Evolutionary conservation across 345 rosid genomes (phyloP).

Genomic region (Melaleuca alternifolia): DNA sequence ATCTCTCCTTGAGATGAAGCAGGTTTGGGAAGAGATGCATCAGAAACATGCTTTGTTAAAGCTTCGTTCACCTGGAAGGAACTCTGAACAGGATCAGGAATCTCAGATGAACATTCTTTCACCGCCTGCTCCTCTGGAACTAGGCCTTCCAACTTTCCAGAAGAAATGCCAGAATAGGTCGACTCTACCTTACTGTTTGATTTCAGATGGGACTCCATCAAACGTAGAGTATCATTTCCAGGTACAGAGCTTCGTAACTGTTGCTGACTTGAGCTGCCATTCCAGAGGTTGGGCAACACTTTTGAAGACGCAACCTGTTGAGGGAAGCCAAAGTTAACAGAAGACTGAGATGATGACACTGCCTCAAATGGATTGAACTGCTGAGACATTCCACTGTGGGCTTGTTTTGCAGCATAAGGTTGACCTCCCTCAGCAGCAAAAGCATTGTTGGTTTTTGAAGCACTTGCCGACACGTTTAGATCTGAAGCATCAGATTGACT

Average conservation of each 20-base stretch:
- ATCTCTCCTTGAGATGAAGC: constrained; percentile 29
- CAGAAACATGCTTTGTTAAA: constrained; percentile 11
- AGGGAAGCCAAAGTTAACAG: constrained; percentile 19
- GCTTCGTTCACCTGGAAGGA: constrained; percentile 17
- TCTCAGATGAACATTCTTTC: constrained; percentile 16
- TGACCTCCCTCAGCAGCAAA: constrained; percentile 27
- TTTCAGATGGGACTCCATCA: constrained; percentile 20
- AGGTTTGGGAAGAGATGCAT: constrained; percentile 13
- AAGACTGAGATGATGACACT: constrained; percentile 25
- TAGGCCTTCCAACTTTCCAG: constrained; percentile 21
- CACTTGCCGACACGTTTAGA: constrained; percentile 5
- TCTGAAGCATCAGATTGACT: constrained; percentile 26
- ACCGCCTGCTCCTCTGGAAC: constrained; percentile 26
- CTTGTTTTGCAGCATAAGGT: constrained; percentile 8
- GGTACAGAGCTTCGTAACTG: constrained; percentile 27
- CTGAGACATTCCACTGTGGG: constrained; percentile 20
- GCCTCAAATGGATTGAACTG: constrained; percentile 41
- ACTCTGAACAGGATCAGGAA: constrained; percentile 7
- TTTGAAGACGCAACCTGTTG: constrained; percentile 14
- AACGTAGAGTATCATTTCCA: constrained; percentile 15
- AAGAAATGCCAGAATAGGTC: constrained; percentile 16
- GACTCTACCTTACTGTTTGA: constrained; percentile 28
- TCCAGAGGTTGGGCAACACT: neutral
- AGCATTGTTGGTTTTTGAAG: constrained; percentile 10
- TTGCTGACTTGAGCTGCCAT: constrained; percentile 10